phyloP scores from a whole-genome alignment of 495 filamentous ascomycete genomes.

The Tirmania nivea region DNA sequence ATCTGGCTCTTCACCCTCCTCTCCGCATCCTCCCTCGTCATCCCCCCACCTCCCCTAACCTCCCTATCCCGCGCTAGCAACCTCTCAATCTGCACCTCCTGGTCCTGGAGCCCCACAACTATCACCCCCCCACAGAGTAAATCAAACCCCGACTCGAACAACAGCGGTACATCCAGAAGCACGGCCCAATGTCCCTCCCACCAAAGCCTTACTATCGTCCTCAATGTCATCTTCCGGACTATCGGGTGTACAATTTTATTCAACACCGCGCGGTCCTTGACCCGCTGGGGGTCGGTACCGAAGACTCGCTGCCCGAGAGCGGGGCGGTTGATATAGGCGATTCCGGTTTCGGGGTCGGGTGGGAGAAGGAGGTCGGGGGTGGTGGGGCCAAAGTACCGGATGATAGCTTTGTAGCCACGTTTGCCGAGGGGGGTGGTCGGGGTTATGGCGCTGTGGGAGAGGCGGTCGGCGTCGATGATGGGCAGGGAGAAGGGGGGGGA shows the following conservation, averaged over 20 bases:
- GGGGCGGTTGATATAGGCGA: conserved; percentile 47
- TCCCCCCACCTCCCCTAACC: neutral
- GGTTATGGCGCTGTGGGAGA: conserved; percentile 77
- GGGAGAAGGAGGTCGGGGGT: conserved; percentile 70
- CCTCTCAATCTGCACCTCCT: conserved; percentile 55
- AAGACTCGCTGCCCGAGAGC: conserved; percentile 72
- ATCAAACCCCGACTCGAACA: conserved; percentile 76
- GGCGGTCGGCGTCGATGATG: conserved; percentile 81
- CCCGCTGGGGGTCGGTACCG: conserved; percentile 41
- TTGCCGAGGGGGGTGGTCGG: conserved; percentile 40
- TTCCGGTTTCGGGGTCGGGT: neutral
- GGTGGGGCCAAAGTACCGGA: conserved; percentile 50
- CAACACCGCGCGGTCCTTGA: conserved; percentile 45
- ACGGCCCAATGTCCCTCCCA: conserved; percentile 58
- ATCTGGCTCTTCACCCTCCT: conserved; percentile 66
- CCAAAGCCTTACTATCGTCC: conserved; percentile 40
- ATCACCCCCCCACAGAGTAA: conserved; percentile 54
- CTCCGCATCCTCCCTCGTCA: conserved; percentile 58
- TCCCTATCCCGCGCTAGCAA: conserved; percentile 45
- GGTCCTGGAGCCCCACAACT: conserved; percentile 60
- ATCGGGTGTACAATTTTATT: conserved; percentile 87
- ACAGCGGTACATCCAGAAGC: conserved; percentile 76
- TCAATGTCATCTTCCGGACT: conserved; percentile 48
- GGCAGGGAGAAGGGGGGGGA: conserved; percentile 64
- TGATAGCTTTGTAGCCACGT: conserved; percentile 51